Base-by-base conservation (phyloP, 2,329 filamentous ascomycete species). In the Fusarium lateritium region DNA sequence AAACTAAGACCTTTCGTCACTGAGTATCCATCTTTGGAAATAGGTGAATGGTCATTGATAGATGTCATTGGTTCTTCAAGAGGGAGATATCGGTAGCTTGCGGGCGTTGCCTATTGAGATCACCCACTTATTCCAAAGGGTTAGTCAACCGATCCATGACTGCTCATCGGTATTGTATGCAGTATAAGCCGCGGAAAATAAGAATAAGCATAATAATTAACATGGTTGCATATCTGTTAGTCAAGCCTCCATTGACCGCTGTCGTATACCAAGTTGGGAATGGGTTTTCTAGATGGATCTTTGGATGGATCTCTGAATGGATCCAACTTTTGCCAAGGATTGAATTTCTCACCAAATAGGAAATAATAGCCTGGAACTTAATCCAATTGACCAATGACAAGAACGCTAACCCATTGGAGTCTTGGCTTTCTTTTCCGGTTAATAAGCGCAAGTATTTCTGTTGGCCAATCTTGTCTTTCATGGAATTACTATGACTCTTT, bases 401-500 rank as follows among this genome's bases (percentile, higher is more conserved):
- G 1, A 6, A 14, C 60, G 31, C 60, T 56, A 63, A 56, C 64
- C 38, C 14, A 45, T 24, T 36, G 46, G n/a, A 46, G 56, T 42
- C 58, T 63, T 50, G 38, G 43, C 33, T 63, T 51, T 44, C 59
- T 49, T 39, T 39, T 63, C 21, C 11, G 49, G 26, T 34, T 28
- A 39, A 34, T n/a, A 43, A 40, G 55, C 36, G 28, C 31, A 36
- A 10, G 54, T 31, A 10, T 36, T n/a, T 5, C 28, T 21, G 15
- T 17, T 7, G 34, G 17, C 59, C 38, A 63, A 63, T 64, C 44
- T 57, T 6, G 17, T 10, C 15, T 9, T 55, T 45, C 28, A 21
- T 33, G 22, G 5, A 43, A n/a, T 15, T 13, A 13, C 11, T 22
- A 19, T 43, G 57, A 47, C 38, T 44, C 24, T 31, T 15, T 24